Percentiles rank a stretch among this genome's conserved stretches.
Conservation (phyloP, 1,139 yeast genomes). For the Insectozyma bohioensis region DNA sequence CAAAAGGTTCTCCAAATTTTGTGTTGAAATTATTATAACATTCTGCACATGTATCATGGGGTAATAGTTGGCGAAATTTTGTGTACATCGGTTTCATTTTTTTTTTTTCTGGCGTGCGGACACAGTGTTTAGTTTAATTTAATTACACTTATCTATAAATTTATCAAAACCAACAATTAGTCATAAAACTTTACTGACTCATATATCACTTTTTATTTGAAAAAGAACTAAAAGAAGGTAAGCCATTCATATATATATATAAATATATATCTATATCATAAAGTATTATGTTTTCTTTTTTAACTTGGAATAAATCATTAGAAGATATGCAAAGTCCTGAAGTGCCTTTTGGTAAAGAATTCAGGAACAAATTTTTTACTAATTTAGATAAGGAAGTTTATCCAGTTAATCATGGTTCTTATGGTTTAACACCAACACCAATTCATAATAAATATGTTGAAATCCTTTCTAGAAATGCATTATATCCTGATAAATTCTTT, state of each 20-base stretch:
- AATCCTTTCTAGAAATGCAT: constrained; percentile 25
- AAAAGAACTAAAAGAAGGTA: no score
- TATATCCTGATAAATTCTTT: constrained; percentile 44
- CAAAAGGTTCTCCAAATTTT: no score
- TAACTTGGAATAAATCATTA: background rate
- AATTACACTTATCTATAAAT: no score
- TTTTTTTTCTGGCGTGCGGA: no score
- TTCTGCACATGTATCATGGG: no score
- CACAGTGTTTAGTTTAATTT: no score
- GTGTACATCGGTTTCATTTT: no score
- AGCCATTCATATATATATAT: background rate
- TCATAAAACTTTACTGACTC: background rate
- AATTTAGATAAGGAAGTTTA: constrained; percentile 31
- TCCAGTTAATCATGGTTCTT: constrained; percentile 58
- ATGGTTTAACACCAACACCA: constrained; percentile 47
- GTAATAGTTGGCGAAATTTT: no score
- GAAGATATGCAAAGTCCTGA: constrained; percentile 8
- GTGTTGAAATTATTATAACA: no score
- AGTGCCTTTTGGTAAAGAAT: constrained; percentile 50
- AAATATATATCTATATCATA: background rate
- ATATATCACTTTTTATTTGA: no score
- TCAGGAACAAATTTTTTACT: constrained; percentile 48
- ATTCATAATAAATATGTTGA: constrained; percentile 29
- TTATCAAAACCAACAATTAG: no score
- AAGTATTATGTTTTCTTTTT: constrained; percentile 4